Percentiles rank a stretch among this genome's conserved stretches.
Evolutionary conservation across 1,139 yeast genomes (phyloP).

Genomic region (Debaryomyces psychrophilus): DNA sequence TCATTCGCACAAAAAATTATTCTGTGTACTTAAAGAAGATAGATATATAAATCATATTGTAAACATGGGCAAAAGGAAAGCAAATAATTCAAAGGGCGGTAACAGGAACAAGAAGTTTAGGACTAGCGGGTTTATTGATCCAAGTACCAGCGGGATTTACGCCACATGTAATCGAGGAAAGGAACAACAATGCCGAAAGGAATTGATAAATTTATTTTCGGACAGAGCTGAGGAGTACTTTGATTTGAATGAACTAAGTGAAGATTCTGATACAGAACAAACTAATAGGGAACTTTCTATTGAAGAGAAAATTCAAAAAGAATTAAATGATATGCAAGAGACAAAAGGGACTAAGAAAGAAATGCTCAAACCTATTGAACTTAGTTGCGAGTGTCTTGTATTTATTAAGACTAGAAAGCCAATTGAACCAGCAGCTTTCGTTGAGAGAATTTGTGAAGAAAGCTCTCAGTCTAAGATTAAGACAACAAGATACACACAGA

Average conservation of each 20-base stretch:
- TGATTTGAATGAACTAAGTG: slow-evolving; percentile 35
- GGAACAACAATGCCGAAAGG: slow-evolving; percentile 75
- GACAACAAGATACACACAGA: slow-evolving; percentile 72
- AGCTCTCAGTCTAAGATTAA: slow-evolving; percentile 52
- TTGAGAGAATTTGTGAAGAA: slow-evolving; percentile 63
- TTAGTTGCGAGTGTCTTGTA: slow-evolving; percentile 83
- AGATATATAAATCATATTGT: slow-evolving; percentile 1
- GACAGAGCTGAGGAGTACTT: slow-evolving; percentile 59
- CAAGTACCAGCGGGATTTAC: slow-evolving; percentile 80
- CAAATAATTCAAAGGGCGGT: slow-evolving; percentile 18
- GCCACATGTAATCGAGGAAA: slow-evolving; percentile 83
- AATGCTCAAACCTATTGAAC: slow-evolving; percentile 62
- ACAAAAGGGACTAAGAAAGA: slow-evolving; percentile 44
- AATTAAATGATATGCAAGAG: slow-evolving; percentile 60
- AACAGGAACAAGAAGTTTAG: slow-evolving; percentile 44
- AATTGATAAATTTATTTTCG: slow-evolving; percentile 61
- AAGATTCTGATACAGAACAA: slow-evolving; percentile 31
- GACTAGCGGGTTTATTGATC: slow-evolving; percentile 62
- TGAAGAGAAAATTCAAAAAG: slow-evolving; percentile 76
- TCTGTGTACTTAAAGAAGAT: neutral
- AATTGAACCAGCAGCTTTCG: slow-evolving; percentile 73
- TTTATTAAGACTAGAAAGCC: slow-evolving; percentile 82
- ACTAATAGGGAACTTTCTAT: slow-evolving; percentile 51
- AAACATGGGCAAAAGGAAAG: slow-evolving; percentile 30
- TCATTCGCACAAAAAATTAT: neutral